Conservation (phyloP, 2,329 filamentous ascomycete genomes). For the Elsinoe batatas region DNA sequence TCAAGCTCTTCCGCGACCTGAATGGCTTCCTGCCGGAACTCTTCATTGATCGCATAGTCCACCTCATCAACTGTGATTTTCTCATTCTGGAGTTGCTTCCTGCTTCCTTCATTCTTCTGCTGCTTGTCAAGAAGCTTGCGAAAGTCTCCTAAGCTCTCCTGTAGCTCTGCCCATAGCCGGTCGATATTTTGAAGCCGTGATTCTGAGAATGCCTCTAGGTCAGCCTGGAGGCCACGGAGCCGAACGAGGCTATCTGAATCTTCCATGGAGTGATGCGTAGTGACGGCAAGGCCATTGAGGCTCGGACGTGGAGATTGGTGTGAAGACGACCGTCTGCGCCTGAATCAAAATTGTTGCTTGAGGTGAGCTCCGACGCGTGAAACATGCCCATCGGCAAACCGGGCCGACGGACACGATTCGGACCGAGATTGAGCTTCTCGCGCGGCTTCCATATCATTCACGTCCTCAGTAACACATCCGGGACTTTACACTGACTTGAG, state of each 20-base stretch:
- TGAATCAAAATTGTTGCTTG: background rate
- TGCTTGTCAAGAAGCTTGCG: constrained; percentile 65
- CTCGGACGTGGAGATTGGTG: background rate
- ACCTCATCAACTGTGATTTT: constrained; percentile 63
- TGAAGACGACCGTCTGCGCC: background rate
- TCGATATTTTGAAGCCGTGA: constrained; percentile 60
- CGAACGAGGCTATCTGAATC: constrained; percentile 62
- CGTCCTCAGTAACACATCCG: background rate
- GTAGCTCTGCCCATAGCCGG: constrained; percentile 56
- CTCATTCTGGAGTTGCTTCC: constrained; percentile 57
- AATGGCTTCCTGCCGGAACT: constrained; percentile 74
- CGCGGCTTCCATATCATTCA: background rate
- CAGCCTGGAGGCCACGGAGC: constrained; percentile 76
- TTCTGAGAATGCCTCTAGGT: constrained; percentile 68
- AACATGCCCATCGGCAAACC: background rate
- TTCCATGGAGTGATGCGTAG: constrained; percentile 47
- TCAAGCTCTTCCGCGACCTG: constrained; percentile 80
- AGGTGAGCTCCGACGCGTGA: constrained; percentile 4
- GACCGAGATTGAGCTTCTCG: background rate
- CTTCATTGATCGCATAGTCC: constrained; percentile 72
- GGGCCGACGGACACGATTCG: background rate
- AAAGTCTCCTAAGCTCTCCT: constrained; percentile 57
- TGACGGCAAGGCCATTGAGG: background rate
- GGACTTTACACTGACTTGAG: background rate
- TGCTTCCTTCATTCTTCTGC: constrained; percentile 62